Base-by-base conservation (phyloP, 192 early-diverging fungal genomes). In the Backusella parvicylindrica region DNA sequence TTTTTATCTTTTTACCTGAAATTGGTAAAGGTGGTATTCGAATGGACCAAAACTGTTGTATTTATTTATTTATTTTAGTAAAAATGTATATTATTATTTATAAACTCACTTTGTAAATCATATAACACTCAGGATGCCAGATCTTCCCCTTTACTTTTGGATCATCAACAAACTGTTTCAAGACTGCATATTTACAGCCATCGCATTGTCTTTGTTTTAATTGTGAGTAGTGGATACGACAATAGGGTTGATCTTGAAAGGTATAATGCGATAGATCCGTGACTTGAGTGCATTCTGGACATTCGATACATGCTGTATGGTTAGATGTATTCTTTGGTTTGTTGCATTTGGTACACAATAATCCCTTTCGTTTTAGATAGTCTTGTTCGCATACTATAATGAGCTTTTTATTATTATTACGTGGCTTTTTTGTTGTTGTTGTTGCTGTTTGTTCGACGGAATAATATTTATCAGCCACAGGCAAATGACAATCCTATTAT, bases 81-180 rank as follows among this genome's bases (percentile, higher is more conserved):
- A 60, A 38, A 38, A 38, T 9, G 6, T 28, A 50, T 50, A 60
- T 11, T 12, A n/a, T 11, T 12, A 56, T 8, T 26, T 21, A 2
- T 60, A 60, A 28, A 60, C 64, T 66, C 28, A 90, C 88, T 84
- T 94, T 94, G 80, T 91, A 92, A 56, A 96, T 94, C 94, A 95
- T 95, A 83, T 96, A 96, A 77, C 95, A 96, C 75, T 93, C 90
- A 12, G 94, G 92, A 79, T 96, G 95, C 95, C 95, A 96, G 68
- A 91, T 64, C 13, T 65, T 33, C 26, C 49, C 90, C 75, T 92
- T 89, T 41, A 83, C 84, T 35, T 84, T 74, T 70, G 73, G 86
- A 76, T 91, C 89, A 81, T 96, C 91, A 69, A 96, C 84, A 83
- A 92, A 96, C 72, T 91, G 91, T 81, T 91, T 89, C 76, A 95